Percentiles rank a stretch among this genome's conserved stretches.
Evolutionary conservation across 2,329 filamentous ascomycete species (phyloP).

Genomic region (Nigrospora oryzae): DNA sequence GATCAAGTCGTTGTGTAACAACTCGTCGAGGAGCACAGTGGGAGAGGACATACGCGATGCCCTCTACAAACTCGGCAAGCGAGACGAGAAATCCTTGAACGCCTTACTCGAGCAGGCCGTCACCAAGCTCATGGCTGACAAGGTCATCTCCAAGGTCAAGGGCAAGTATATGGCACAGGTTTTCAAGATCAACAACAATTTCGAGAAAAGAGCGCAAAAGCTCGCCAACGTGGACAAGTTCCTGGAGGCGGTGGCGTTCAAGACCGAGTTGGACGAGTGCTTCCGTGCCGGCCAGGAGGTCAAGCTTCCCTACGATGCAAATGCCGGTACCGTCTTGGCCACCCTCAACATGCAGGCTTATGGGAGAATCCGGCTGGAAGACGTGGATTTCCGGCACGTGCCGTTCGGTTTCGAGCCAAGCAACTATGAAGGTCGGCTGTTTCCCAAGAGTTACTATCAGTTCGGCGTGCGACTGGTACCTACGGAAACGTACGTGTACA

Average conservation of each 20-base stretch:
- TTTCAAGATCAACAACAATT: constrained; percentile 54
- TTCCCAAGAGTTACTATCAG: constrained; percentile 56
- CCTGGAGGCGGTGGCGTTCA: constrained; percentile 50
- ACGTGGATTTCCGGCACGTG: constrained; percentile 49
- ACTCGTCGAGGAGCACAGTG: constrained; percentile 24
- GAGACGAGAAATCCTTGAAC: constrained; percentile 29
- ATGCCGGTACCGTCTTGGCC: constrained; percentile 59
- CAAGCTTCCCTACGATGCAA: constrained; percentile 29
- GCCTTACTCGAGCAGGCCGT: constrained; percentile 39
- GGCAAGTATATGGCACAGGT: constrained; percentile 50
- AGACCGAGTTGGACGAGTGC: constrained; percentile 46
- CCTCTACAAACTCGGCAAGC: constrained; percentile 38
- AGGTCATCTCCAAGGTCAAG: constrained; percentile 52
- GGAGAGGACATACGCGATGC: constrained; percentile 39
- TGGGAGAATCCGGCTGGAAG: constrained; percentile 44
- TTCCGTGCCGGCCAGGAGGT: constrained; percentile 29
- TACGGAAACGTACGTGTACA: constrained; percentile 48
- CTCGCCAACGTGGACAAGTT: constrained; percentile 45
- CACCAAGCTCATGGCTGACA: constrained; percentile 36
- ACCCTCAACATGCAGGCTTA: constrained; percentile 56
- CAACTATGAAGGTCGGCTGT: constrained; percentile 62
- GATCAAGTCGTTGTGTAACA: constrained; percentile 51
- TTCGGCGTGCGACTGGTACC: constrained; percentile 55
- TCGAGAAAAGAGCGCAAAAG: constrained; percentile 48
- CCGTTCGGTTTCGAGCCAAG: constrained; percentile 64